Evolutionary conservation across 495 filamentous ascomycete species (phyloP), one percentile per base, ranked within the genome.

Genomic region (Lindgomyces ingoldianus): DNA sequence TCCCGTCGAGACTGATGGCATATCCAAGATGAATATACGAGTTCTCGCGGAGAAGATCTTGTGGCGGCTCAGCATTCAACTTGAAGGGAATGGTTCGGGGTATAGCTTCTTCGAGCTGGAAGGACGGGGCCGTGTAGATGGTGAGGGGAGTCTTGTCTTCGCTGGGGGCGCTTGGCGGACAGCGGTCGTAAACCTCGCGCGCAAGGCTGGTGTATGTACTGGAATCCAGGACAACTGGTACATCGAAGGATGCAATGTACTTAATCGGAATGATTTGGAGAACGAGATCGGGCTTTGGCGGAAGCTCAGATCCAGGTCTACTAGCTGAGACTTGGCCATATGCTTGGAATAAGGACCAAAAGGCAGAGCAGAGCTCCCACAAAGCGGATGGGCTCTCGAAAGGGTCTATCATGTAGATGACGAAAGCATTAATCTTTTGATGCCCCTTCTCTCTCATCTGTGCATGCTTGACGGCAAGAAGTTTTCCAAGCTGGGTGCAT

Each of bases 11-110:
- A 71, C 90, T 93, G 62, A 87, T 85, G 0, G 89, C 88, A 72
- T 93, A 96, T 8, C 90, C 92, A 48, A 98, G 76, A 73, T 99
- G 95, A 11, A 99, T 83, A 62, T 87, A 87, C 12, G 84, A 86
- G 33, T 92, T 91, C 70, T 96, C 91, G 51, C 88, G 85, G n/a
- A 97, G 75, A 0, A 94, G 80, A 25, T 90, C 88, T 2, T 86
- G 82, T 0, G 87, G 86, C 0, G 88, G 87, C 19, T 80, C 84
- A 4, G 83, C 70, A 12, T 78, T 82, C 36, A 97, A 79, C 62
- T 87, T 89, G 80, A 99, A 97, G 42, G 88, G 85, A 52, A 98
- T 89, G 22, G 74, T 75, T 45, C 84, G 85, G 11, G 93, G 91
- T 18, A 89, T 70, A 4, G 84, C 75, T 60, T 88, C 83, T 52